Base-by-base conservation (phyloP, 768 basidiomycete species). In the Xerocomellus amylosporus region DNA sequence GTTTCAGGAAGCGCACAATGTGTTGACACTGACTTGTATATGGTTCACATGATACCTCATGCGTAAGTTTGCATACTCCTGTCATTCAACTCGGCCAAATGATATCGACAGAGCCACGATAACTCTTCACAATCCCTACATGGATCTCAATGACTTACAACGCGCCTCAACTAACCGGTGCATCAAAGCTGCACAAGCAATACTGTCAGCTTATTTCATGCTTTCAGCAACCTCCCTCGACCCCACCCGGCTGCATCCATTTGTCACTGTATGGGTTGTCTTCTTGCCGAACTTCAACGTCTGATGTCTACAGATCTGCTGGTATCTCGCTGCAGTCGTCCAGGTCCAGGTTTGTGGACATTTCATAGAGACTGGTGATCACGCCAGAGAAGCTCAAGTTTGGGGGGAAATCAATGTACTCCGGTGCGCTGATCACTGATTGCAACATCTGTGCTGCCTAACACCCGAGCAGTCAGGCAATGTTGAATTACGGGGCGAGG, bases 381-480 rank as follows among this genome's bases (percentile, higher is more conserved):
- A 76, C 14, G 81, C 81, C 46, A 75, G 83, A 58, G 90, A 93
- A 69, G 82, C 86, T 30, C 83, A 83, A 1, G 85, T 88, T 10
- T 93, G 91, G 90, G 88, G 88, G 1, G 90, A 93, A 70, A 92
- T 93, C 66, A 93, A 93, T 58, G 79, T 88, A 2, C 73, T 93
- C 45, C 79, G 90, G 90, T 88, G 61, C 34, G 79, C 56, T 45
- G 10, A 22, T 33, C n/a, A 37, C 34, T 33, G 28, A 37, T 36
- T 38, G 38, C 39, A 40, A 37, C 14, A 54, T 41, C 30, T 34
- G 43, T 52, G 8, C 43, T 46, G 30, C 36, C 51, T 64, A 43
- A 61, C 45, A 34, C 24, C 28, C 9, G 28, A 59, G 33, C 63
- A 91, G 90, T 56, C 86, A 85, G 62, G 91, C 91, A 1, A 90